Evolutionary conservation across 192 early-diverging fungal genomes (phyloP).

Genomic region (Podila verticillata): DNA sequence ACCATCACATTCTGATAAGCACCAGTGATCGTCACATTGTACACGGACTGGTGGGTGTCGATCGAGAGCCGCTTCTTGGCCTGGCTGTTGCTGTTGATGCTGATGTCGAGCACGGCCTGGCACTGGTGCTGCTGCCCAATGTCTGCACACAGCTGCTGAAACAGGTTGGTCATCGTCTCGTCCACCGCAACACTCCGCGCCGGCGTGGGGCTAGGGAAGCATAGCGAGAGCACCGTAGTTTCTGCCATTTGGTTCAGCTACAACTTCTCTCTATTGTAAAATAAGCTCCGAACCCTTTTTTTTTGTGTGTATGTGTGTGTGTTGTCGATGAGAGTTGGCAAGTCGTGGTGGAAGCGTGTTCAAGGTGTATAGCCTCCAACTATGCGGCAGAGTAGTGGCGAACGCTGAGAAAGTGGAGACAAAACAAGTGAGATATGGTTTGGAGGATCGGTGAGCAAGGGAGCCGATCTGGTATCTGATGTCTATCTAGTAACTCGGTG

Average conservation of each 20-base stretch:
- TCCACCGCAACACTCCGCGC: conserved; percentile 37
- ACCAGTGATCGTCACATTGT: conserved; percentile 60
- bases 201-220: conserved; percentile 43
- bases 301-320: background rate
- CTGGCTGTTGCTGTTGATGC: conserved; percentile 20
- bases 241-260: conserved; percentile 40
- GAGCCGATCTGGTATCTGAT: too few relatives aligned
- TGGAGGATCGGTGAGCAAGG: too few relatives aligned
- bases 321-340: background rate
- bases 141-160: conserved; percentile 27
- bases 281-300: background rate
- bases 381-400: background rate
- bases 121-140: conserved; percentile 30
- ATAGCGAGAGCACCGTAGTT: conserved; percentile 47
- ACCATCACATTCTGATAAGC: conserved; percentile 47
- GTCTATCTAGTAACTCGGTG: too few relatives aligned
- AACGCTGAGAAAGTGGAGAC: too few relatives aligned
- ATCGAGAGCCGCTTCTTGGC: conserved; percentile 46
- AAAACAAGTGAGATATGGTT: too few relatives aligned
- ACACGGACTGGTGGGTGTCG: conserved; percentile 55
- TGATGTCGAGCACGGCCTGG: conserved; percentile 43
- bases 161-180: conserved; percentile 29
- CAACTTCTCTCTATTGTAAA: conserved; percentile 2
- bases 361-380: conserved; percentile 1
- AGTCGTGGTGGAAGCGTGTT: conserved; percentile 7